phyloP scores from a whole-genome alignment of 169 alveolate species.

The Cryptosporidium andersoni region DNA sequence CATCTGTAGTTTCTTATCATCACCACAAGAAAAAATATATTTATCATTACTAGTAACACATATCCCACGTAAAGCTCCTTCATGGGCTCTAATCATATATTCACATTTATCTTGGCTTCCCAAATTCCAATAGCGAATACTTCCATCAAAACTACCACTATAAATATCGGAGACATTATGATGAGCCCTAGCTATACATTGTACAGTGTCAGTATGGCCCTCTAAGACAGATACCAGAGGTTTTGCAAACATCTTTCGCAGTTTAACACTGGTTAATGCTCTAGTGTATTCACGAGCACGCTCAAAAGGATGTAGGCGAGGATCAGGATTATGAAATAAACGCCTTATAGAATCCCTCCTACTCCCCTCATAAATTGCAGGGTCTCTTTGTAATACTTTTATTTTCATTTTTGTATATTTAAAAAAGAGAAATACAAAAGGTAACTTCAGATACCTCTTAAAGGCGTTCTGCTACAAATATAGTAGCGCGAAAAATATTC shows the following conservation, averaged over 20 bases:
- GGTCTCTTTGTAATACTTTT: slow-evolving; percentile 77
- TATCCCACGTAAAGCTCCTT: slow-evolving; percentile 92
- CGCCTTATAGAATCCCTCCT: slow-evolving; percentile 70
- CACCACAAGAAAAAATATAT: slow-evolving; percentile 88
- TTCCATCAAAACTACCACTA: slow-evolving; percentile 97
- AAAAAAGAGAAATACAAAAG: too few species aligned
- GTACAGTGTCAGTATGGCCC: slow-evolving; percentile 96
- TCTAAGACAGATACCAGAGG: slow-evolving; percentile 94
- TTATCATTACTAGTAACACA: slow-evolving; percentile 80
- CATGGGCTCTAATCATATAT: slow-evolving; percentile 90
- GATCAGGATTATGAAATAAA: slow-evolving; percentile 82
- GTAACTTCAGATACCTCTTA: too few species aligned
- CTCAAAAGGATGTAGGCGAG: slow-evolving; percentile 87
- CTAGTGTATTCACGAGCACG: slow-evolving; percentile 93
- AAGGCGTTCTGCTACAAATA: too few species aligned
- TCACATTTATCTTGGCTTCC: slow-evolving; percentile 81
- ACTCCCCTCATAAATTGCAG: slow-evolving; percentile 72
- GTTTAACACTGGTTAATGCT: slow-evolving; percentile 95
- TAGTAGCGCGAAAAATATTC: too few species aligned
- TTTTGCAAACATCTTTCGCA: slow-evolving; percentile 95
- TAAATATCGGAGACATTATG: slow-evolving; percentile 83
- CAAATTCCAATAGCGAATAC: slow-evolving; percentile 93
- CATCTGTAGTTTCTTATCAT: slow-evolving; percentile 87
- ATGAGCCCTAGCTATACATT: slow-evolving; percentile 86
- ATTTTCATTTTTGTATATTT: slow-evolving; percentile 71